Base-by-base conservation (phyloP, 768 basidiomycete genomes). In the Mrakia frigida region DNA sequence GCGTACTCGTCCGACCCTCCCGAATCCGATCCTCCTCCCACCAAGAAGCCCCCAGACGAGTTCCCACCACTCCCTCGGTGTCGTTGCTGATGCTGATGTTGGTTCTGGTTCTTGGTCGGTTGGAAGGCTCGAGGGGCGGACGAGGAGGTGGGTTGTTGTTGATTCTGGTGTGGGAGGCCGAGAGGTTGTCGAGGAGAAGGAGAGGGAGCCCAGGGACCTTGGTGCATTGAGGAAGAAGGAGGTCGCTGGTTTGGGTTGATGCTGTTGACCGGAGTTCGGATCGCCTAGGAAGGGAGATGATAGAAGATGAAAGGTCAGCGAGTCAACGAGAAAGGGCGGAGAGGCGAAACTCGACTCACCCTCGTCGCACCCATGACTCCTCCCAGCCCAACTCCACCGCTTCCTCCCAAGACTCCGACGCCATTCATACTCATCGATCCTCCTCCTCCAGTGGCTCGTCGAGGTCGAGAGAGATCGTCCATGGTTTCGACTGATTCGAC, bases 171-270 rank as follows among this genome's bases (percentile, higher is more conserved):
- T 31, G 37, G 31, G 14, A 37, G 63, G 2, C 25, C 23, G 59
- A 33, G 31, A 18, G 35, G 31, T n/a, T 68, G 65, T 37, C 65
- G 65, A 68, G 65, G 65, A 10, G 65, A 68, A 11, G 65, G 65
- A 14, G 65, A 68, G 37, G 37, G 65, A 39, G 65, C 65, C 65
- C 65, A 68, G 23, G 65, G 65, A 23, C 65, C 37, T 21, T 68
- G 65, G 31, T 68, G 37, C 37, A 39, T 68, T 6, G 25, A 39
- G 1, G 65, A 68, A 21, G 65, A 37, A 10, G 65, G 39, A 37
- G 37, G 25, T n/a, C 3, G 65, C 31, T 39, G 37, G 65, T 68
- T 68, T 21, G 37, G 65, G 39, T n/a, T 68, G 65, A 39, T 43
- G 65, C 43, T n/a, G 39, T 68, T 68, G 39, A 68, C 39, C 10